Evolutionary conservation across 345 rosid species (phyloP), one percentile per base, ranked within the genome.

Genomic region (Gossypium sturtianum): DNA sequence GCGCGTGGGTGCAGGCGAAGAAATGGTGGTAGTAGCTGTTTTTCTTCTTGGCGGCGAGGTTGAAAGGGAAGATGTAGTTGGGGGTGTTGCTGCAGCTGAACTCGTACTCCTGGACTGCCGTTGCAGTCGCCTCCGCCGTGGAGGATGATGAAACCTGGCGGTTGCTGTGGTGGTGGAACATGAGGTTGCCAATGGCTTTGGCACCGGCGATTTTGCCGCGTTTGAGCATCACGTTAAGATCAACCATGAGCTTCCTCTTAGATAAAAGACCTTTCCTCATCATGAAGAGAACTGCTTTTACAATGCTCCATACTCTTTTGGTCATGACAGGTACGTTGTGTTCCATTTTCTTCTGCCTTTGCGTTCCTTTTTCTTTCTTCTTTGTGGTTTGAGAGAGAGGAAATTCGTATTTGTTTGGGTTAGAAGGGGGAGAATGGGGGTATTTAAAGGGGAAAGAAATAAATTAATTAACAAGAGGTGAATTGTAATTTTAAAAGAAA

Each of bases 41-140:
- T 63, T 82, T 85, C 73, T 74, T 78, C 84, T 80, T 84, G 83
- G 71, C 73, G 73, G 48, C 78, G 64, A 72, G 19, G 75, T 81
- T 82, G 81, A 83, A 79, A 3, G 89, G 84, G 81, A 83, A 82
- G 25, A 85, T 68, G 86, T 85, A 84, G 74, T 75, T 79, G 19
- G 98, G 98, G 66, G 93, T 94, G 88, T 83, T 87, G 82, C 87
- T 89, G 87, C 97, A 94, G 91, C 98, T 91, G 89, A 94, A 92
- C 86, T 94, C 98, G 78, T 94, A 94, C 71, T 91, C 97, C 7
- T 71, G 19, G 41, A 78, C 72, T 7, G 20, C 19, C 1, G 43
- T 38, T 0, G 38, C 11, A 0, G 63, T 4, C 17, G n/a, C 38
- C 41, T 25, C 64, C n/a, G 34, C 12, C 11, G 57, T 2, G 76